Conservation (phyloP, 345 rosid genomes). For the Eucalyptus curtisii region DNA sequence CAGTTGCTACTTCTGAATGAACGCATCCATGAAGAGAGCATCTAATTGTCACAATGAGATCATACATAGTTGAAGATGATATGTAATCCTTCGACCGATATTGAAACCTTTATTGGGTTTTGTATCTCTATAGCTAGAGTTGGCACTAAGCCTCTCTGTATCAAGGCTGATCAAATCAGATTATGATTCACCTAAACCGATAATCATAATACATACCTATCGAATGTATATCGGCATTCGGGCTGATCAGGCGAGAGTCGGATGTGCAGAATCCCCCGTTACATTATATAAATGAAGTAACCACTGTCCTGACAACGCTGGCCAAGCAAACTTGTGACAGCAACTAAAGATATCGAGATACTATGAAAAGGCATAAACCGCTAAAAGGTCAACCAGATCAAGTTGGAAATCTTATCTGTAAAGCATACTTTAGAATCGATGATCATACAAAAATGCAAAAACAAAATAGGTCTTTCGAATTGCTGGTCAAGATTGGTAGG, state of each 20-base stretch:
- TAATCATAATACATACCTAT: not conserved
- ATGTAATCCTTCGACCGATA: not conserved
- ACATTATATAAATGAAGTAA: not conserved
- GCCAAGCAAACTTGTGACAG: not conserved
- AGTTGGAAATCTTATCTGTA: not conserved
- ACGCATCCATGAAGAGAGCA: not conserved
- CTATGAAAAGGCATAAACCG: not conserved
- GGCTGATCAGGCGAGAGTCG: not conserved
- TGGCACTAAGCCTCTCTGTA: not conserved
- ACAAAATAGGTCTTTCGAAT: not conserved
- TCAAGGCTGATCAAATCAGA: not conserved
- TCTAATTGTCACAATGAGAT: not conserved
- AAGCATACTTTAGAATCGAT: not conserved
- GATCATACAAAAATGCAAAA: not conserved
- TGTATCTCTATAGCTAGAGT: not conserved
- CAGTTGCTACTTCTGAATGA: not conserved
- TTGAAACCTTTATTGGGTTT: not conserved
- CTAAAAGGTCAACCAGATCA: not conserved
- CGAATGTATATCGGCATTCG: not conserved
- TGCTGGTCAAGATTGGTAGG: not conserved
- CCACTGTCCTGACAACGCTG: rapidly evolving
- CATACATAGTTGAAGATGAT: not conserved
- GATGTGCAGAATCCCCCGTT: not conserved
- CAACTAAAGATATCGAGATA: not conserved
- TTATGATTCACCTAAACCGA: not conserved